phyloP scores from a whole-genome alignment of 805 yeast species.

The Allodekkera sacchari region DNA sequence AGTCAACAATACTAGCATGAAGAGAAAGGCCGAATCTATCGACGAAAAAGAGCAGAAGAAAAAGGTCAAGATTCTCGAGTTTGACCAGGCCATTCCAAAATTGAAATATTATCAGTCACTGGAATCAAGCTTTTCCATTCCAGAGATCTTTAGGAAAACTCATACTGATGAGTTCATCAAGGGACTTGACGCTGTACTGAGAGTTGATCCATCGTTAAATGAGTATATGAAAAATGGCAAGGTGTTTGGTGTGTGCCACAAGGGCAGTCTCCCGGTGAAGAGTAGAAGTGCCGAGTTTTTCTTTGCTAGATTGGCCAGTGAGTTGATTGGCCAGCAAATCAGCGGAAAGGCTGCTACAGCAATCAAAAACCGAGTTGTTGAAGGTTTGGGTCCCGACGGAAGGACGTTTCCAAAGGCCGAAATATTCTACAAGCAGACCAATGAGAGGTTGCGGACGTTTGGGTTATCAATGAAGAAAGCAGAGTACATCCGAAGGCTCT shows the following conservation, averaged over 20 bases:
- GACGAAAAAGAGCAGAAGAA: too few relatives aligned
- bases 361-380: constrained; percentile 35
- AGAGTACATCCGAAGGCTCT: constrained; percentile 49
- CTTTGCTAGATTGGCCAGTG: constrained; percentile 33
- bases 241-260: neutral
- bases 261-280: neutral
- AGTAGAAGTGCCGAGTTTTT: constrained; percentile 23
- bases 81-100: too few relatives aligned
- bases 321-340: constrained; percentile 65
- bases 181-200: constrained; percentile 17
- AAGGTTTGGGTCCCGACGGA: constrained; percentile 6
- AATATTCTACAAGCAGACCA: constrained; percentile 30
- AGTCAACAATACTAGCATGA: neutral
- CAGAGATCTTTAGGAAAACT: constrained; percentile 2
- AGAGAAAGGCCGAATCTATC: neutral
- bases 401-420: constrained; percentile 43
- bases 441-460: constrained; percentile 45
- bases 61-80: too few relatives aligned
- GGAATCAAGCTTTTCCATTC: too few relatives aligned
- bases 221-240: constrained; percentile 3
- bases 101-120: too few relatives aligned
- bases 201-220: constrained; percentile 18
- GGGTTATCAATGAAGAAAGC: constrained; percentile 69
- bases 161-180: constrained; percentile 16
- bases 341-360: constrained; percentile 75